Percentiles rank a stretch among this genome's conserved stretches.
Evolutionary conservation across 352 stramenopile species (phyloP).

Genomic region (Phytophthora idaei): DNA sequence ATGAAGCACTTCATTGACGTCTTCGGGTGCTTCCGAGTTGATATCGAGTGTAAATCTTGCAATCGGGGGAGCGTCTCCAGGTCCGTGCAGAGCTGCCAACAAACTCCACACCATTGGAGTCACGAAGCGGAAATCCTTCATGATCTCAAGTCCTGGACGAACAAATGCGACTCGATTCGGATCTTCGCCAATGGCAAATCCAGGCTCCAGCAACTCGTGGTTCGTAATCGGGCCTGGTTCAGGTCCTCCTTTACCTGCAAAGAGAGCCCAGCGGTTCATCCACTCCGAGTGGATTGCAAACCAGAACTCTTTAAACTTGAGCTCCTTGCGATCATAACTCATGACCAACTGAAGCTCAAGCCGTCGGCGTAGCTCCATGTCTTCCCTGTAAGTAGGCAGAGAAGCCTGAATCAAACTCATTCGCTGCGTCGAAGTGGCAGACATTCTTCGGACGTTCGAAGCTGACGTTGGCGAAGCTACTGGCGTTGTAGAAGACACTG

Average conservation of each 20-base stretch:
- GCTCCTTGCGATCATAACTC: constrained; percentile 53
- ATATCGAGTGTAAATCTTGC: constrained; percentile 43
- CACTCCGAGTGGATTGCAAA: constrained; percentile 63
- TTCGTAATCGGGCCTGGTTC: constrained; percentile 66
- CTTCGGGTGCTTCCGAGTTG: constrained; percentile 33
- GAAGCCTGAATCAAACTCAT: constrained; percentile 27
- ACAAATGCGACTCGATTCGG: constrained; percentile 49
- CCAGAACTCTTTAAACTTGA: constrained; percentile 78
- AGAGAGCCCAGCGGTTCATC: constrained; percentile 71
- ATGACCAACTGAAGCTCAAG: constrained; percentile 65
- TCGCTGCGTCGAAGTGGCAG: constrained; percentile 14
- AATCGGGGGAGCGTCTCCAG: constrained; percentile 45
- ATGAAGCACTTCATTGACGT: constrained; percentile 37
- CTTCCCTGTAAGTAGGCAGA: constrained; percentile 48
- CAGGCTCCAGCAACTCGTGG: constrained; percentile 50
- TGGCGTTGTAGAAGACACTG: neutral
- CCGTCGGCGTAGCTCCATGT: constrained; percentile 55
- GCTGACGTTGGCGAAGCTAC: neutral
- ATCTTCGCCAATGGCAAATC: constrained; percentile 16
- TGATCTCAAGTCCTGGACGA: constrained; percentile 45
- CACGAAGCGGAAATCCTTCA: constrained; percentile 72
- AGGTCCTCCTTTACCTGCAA: constrained; percentile 49
- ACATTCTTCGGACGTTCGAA: constrained; percentile 22
- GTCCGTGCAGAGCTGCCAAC: constrained; percentile 65
- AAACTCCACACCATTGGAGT: constrained; percentile 80